Evolutionary conservation across 2,329 filamentous ascomycete genomes (phyloP).

Genomic region (Monilinia laxa): DNA sequence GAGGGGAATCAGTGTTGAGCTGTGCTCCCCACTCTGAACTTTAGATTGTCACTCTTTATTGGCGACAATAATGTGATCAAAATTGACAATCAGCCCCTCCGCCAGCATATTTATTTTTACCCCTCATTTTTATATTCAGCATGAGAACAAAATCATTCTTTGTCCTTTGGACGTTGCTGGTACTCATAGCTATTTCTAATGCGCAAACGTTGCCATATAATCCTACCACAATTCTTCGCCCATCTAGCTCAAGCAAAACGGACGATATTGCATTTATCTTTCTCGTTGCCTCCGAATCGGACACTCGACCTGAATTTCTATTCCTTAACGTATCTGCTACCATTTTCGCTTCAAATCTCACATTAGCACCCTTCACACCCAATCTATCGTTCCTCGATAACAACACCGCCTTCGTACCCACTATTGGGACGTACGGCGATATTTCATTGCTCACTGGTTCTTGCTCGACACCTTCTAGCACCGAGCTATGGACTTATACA

Average conservation of each 20-base stretch:
- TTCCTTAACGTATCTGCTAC: conserved; percentile 63
- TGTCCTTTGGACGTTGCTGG: conserved; percentile 30
- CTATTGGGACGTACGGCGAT: conserved; percentile 65
- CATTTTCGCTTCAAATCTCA: conserved; percentile 49
- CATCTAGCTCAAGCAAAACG: conserved; percentile 48
- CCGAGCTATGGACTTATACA: conserved; percentile 67
- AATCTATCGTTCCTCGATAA: conserved; percentile 63
- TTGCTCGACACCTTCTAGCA: conserved; percentile 56
- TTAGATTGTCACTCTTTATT: background rate
- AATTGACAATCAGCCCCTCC: conserved; percentile 25
- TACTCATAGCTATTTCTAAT: conserved; percentile 21
- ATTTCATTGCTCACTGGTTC: conserved; percentile 73
- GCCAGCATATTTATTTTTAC: conserved; percentile 17
- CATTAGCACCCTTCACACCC: conserved; percentile 52
- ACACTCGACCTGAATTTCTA: conserved; percentile 50
- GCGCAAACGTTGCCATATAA: conserved; percentile 67
- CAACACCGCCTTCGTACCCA: conserved; percentile 62
- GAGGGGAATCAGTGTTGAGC: conserved; percentile 25
- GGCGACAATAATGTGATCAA: conserved; percentile 30
- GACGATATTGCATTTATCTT: conserved; percentile 68
- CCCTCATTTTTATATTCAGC: conserved; percentile 23
- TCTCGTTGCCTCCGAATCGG: conserved; percentile 43
- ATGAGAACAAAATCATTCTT: conserved; percentile 31
- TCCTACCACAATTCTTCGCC: conserved; percentile 69
- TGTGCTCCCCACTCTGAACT: conserved; percentile 26